Percentiles rank a stretch among this genome's conserved stretches.
These are phyloP conservation scores for Podospora sp. DNA, from an alignment of 495 filamentous ascomycete genomes.

Conservation along the genomic window DNA sequence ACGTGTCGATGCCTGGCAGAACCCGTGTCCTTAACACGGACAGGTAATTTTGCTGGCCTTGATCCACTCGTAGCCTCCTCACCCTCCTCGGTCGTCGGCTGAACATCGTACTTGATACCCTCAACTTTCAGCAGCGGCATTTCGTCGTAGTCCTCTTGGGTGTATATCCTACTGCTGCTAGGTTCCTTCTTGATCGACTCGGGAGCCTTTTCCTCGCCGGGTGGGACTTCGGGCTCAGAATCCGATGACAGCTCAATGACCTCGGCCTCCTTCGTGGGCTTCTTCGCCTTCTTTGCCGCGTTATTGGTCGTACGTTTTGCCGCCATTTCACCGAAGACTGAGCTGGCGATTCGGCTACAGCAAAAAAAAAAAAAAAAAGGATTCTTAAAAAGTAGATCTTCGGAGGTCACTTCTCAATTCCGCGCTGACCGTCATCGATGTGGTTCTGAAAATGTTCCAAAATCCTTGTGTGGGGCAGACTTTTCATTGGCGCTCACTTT, in stretches of 20 bases:
- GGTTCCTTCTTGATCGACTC: background rate
- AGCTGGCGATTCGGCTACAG: background rate
- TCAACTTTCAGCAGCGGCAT: conserved; percentile 24
- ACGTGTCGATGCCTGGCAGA: conserved; percentile 32
- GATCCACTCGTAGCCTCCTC: background rate
- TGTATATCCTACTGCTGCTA: no score
- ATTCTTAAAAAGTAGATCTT: background rate
- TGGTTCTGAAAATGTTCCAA: conserved; percentile 7
- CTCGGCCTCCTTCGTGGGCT: conserved; percentile 18
- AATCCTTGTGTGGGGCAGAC: conserved; percentile 10
- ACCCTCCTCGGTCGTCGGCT: background rate
- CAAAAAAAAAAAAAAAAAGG: no score
- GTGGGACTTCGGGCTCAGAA: conserved; percentile 23
- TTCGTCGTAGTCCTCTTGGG: conserved; percentile 13
- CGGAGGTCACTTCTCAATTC: background rate
- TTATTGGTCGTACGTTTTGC: conserved; percentile 6
- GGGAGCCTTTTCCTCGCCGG: background rate
- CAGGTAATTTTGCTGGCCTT: conserved; percentile 26
- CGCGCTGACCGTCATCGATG: background rate
- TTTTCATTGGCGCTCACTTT: conserved; percentile 12
- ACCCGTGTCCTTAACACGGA: conserved; percentile 27
- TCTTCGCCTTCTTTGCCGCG: conserved; percentile 5
- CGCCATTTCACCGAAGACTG: conserved; percentile 10
- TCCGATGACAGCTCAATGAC: conserved; percentile 32
- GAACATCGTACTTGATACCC: conserved; percentile 13